Conservation (phyloP, 2,329 filamentous ascomycete species). For the Dichotomopilus funicola region DNA sequence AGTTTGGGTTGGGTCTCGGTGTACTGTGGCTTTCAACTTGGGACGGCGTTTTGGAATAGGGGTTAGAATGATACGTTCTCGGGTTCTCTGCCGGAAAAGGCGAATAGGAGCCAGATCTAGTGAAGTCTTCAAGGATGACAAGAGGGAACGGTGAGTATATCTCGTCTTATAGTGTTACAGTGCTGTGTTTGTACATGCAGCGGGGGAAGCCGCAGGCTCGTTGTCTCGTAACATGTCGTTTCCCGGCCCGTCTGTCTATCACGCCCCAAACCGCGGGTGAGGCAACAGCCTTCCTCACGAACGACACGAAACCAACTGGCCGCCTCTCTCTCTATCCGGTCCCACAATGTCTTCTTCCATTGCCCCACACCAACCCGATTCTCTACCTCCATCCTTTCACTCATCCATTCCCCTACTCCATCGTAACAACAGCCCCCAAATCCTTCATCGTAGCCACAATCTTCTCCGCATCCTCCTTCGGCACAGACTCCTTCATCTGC, state of each 20-base stretch:
- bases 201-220: slow-evolving; percentile 12
- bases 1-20: slow-evolving; percentile 2
- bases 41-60: too few species aligned
- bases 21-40: neutral
- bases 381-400: neutral
- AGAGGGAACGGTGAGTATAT: slow-evolving; percentile 13
- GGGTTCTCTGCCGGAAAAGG: too few species aligned
- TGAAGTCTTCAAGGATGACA: too few species aligned
- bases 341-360: neutral
- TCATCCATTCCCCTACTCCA: slow-evolving; percentile 60
- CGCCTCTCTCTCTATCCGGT: too few species aligned
- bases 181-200: slow-evolving; percentile 22
- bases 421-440: slow-evolving; percentile 77
- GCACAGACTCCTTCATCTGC: slow-evolving; percentile 96
- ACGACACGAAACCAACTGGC: too few species aligned
- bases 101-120: too few species aligned
- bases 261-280: slow-evolving; percentile 6
- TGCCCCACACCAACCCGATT: neutral
- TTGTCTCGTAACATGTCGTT: slow-evolving; percentile 16
- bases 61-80: too few species aligned
- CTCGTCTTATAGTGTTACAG: slow-evolving; percentile 23
- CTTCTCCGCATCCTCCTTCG: slow-evolving; percentile 99
- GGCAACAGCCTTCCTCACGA: slow-evolving; percentile 6
- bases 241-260: slow-evolving; percentile 5
- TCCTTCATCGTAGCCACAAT: slow-evolving; percentile 90